Percentiles rank a stretch among this genome's conserved stretches.
Conservation (phyloP, 2,329 filamentous ascomycete species). For the Neonectria faginata region DNA sequence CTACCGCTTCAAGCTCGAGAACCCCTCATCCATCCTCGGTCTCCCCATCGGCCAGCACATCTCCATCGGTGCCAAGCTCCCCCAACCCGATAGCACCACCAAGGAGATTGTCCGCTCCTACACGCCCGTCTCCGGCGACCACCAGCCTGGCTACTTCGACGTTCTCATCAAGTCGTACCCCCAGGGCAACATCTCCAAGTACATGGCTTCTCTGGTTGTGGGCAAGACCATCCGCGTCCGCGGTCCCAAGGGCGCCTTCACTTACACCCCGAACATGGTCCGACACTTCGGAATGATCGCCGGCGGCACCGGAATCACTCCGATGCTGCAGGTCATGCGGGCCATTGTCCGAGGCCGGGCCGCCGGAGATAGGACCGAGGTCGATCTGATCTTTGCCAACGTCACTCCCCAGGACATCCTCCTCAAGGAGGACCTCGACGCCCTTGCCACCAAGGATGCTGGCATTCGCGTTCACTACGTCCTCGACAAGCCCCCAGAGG, state of each 20-base stretch:
- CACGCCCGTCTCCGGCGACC: constrained; percentile 90
- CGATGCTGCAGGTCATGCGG: constrained; percentile 96
- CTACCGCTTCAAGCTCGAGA: constrained; percentile 92
- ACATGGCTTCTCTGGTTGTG: constrained; percentile 84
- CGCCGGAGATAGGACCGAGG: constrained; percentile 84
- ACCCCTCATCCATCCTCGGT: constrained; percentile 83
- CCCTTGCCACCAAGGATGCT: constrained; percentile 79
- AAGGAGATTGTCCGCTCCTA: constrained; percentile 93
- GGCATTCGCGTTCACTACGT: constrained; percentile 94
- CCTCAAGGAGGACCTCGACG: constrained; percentile 90
- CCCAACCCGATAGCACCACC: constrained; percentile 73
- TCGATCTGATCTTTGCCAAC: constrained; percentile 97
- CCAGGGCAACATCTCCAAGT: constrained; percentile 95
- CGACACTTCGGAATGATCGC: constrained; percentile 98
- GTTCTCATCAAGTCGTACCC: constrained; percentile 98
- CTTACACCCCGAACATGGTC: constrained; percentile 97
- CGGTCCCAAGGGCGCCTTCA: constrained; percentile 97
- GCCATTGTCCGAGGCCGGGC: constrained; percentile 86
- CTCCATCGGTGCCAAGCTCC: constrained; percentile 85
- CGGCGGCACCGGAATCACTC: constrained; percentile 96
- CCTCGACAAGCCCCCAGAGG: constrained; percentile 92
- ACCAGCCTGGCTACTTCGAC: constrained; percentile 92
- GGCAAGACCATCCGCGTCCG: constrained; percentile 90
- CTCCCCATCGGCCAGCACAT: constrained; percentile 99
- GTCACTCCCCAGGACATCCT: constrained; percentile 94